These are phyloP conservation scores for Boletellus ananiceps DNA, from an alignment of 768 basidiomycete species.

Conservation along the genomic window DNA sequence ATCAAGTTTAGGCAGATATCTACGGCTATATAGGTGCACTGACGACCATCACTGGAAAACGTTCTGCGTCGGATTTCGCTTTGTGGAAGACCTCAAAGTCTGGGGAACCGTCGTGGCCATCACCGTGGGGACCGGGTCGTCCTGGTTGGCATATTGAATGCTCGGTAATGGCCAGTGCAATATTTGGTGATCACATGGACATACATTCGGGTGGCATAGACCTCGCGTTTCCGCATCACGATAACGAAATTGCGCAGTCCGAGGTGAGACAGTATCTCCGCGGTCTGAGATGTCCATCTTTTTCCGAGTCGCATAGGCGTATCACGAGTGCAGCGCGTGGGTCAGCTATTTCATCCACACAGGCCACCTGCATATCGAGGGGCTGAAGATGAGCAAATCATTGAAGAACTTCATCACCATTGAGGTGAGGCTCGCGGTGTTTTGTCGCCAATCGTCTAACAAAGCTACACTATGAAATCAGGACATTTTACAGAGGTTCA, in stretches of 20 bases:
- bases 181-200: conserved; percentile 89
- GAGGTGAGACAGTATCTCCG: conserved; percentile 52
- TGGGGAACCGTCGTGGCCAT: conserved; percentile 95
- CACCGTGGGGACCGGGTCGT: conserved; percentile 88
- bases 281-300: background rate
- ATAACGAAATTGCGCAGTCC: conserved; percentile 96
- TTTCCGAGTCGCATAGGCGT: conserved; percentile 56
- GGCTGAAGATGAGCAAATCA: conserved; percentile 98
- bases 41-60: conserved; percentile 54
- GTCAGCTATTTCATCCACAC: conserved; percentile 99
- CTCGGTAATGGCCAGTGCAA: conserved; percentile 91
- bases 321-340: conserved; percentile 88
- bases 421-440: conserved; percentile 50
- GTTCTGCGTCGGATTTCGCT: conserved; percentile 90
- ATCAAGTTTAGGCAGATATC: background rate
- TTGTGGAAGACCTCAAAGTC: conserved; percentile 97
- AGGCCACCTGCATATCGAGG: conserved; percentile 96
- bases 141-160: conserved; percentile 99
- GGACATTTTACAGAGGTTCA: conserved; percentile 82
- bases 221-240: conserved; percentile 98
- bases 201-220: conserved; percentile 98
- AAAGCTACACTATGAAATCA: conserved; percentile 29
- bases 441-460: conserved; percentile 1
- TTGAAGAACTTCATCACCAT: conserved; percentile 99
- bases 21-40: conserved; percentile 45